phyloP scores from a whole-genome alignment of 331 rosid species.

The Telfairia occidentalis region DNA sequence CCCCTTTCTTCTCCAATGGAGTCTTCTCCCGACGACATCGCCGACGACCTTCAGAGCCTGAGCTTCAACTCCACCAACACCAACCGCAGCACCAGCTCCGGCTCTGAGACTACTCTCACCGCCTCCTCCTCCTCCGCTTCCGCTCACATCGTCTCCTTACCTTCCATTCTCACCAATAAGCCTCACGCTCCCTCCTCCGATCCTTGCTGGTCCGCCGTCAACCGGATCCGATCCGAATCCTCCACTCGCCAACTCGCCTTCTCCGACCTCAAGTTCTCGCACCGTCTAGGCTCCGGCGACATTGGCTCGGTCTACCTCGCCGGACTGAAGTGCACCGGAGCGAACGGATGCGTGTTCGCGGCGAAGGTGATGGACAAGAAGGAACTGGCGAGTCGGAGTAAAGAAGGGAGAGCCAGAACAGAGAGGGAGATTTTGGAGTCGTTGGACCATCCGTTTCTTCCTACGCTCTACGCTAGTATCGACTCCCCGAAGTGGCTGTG shows the following conservation, averaged over 20 bases:
- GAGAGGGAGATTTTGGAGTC: conserved; percentile 60
- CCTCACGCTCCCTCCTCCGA: conserved; percentile 53
- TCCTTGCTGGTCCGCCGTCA: conserved; percentile 57
- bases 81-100: conserved; percentile 63
- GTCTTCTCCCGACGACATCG: conserved; percentile 52
- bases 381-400: conserved; percentile 53
- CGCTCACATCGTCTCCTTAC: conserved; percentile 14
- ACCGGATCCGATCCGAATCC: conserved; percentile 62
- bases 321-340: conserved; percentile 28
- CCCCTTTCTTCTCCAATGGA: conserved; percentile 35
- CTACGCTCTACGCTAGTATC: conserved; percentile 60
- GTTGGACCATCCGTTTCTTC: conserved; percentile 67
- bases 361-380: conserved; percentile 84
- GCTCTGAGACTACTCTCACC: conserved; percentile 50
- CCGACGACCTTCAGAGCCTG: conserved; percentile 69
- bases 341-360: conserved; percentile 31
- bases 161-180: conserved; percentile 17
- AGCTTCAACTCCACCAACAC: conserved; percentile 66
- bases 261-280: conserved; percentile 55
- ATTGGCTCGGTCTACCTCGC: conserved; percentile 71
- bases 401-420: conserved; percentile 69
- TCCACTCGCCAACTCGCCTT: conserved; percentile 36
- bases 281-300: conserved; percentile 68
- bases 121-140: conserved; percentile 49
- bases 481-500: conserved; percentile 62